Percentiles rank a stretch among this genome's conserved stretches.
phyloP scores from a whole-genome alignment of 805 yeast genomes.

The Candida takata region DNA sequence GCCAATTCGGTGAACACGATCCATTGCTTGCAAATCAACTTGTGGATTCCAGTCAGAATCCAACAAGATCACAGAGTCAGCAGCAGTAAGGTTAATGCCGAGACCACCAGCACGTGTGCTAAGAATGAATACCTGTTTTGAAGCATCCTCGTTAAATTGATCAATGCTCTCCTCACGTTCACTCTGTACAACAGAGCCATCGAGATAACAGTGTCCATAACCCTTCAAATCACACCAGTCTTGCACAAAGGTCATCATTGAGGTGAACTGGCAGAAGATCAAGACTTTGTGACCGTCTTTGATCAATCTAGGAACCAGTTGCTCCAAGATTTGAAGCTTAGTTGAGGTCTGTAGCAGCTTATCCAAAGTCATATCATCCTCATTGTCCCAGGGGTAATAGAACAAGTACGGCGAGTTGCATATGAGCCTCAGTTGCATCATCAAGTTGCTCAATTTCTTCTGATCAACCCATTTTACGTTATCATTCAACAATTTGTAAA shows the following conservation, averaged over 20 bases:
- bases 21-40: conserved; percentile 94
- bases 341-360: conserved; percentile 53
- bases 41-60: conserved; percentile 99
- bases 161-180: conserved; percentile 61
- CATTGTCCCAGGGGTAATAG: conserved; percentile 65
- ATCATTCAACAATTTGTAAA: conserved; percentile 9
- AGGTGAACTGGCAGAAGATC: conserved; percentile 82
- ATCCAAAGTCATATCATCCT: conserved; percentile 32
- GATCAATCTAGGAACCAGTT: conserved; percentile 47
- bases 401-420: conserved; percentile 84
- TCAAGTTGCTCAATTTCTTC: conserved; percentile 54
- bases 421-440: conserved; percentile 80
- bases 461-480: conserved; percentile 36
- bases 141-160: conserved; percentile 32
- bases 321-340: conserved; percentile 64
- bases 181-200: conserved; percentile 64
- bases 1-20: conserved; percentile 90
- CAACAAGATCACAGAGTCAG: conserved; percentile 84
- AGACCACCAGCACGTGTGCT: conserved; percentile 94
- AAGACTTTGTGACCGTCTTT: conserved; percentile 57
- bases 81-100: conserved; percentile 79
- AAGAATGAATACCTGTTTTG: conserved; percentile 53
- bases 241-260: conserved; percentile 70
- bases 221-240: conserved; percentile 58
- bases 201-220: conserved; percentile 52